Conservation (phyloP, 805 yeast species). For the Zygotorulaspora sp. region DNA sequence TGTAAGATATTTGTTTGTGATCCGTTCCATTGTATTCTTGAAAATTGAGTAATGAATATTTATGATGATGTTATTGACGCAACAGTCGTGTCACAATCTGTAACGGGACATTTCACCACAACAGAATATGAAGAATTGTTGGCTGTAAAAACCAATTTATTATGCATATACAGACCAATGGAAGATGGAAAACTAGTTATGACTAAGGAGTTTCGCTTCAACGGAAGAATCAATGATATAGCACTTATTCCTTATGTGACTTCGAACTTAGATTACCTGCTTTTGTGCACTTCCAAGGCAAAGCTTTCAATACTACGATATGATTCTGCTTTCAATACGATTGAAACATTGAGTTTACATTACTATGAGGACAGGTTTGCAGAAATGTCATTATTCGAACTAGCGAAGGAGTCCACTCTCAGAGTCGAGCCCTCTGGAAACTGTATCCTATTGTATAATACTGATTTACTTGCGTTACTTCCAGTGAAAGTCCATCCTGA, state of each 20-base stretch:
- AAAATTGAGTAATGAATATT: constrained; percentile 56
- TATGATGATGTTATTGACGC: constrained; percentile 76
- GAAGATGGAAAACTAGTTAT: constrained; percentile 34
- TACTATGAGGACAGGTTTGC: constrained; percentile 72
- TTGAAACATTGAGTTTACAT: constrained; percentile 78
- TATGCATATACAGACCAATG: constrained; percentile 36
- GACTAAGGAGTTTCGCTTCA: constrained; percentile 61
- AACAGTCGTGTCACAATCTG: constrained; percentile 59
- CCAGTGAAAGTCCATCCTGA: constrained; percentile 52
- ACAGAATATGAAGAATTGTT: constrained; percentile 47
- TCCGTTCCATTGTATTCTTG: background rate
- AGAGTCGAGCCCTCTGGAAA: constrained; percentile 58
- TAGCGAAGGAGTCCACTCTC: constrained; percentile 40
- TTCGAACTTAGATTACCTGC: constrained; percentile 52
- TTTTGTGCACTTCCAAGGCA: constrained; percentile 67
- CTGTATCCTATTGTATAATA: constrained; percentile 55
- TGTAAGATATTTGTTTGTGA: too few relatives aligned
- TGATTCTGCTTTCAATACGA: constrained; percentile 48
- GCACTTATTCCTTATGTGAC: constrained; percentile 47
- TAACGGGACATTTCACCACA: constrained; percentile 48
- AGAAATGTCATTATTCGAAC: constrained; percentile 39
- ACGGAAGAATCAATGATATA: constrained; percentile 64
- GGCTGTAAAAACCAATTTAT: constrained; percentile 63
- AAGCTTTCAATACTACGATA: constrained; percentile 74
- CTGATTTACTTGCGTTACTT: constrained; percentile 65